Percentiles rank a stretch among this genome's conserved stretches.
These are phyloP conservation scores for Pilatotrama ljubarskyi DNA, from an alignment of 768 basidiomycete species.

Conservation along the genomic window DNA sequence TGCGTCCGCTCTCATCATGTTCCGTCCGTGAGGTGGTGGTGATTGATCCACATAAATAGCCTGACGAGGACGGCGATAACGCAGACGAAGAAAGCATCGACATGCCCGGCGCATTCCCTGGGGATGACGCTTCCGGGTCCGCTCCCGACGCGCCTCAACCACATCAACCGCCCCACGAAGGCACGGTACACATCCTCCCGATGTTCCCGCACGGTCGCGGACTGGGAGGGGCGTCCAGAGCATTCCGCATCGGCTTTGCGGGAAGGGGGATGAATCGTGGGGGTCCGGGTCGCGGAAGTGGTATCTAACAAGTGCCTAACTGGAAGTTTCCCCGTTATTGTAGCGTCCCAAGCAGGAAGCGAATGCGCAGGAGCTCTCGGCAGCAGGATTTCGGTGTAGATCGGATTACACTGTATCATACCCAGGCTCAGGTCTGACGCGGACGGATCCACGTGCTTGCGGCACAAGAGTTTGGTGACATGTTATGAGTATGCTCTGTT, in stretches of 20 bases:
- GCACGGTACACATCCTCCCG: constrained; percentile 15
- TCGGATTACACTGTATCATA: too few relatives aligned
- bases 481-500: too few relatives aligned
- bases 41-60: constrained; percentile 14
- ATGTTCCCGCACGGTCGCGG: constrained; percentile 12
- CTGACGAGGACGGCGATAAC: constrained; percentile 38
- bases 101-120: constrained; percentile 36
- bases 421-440: too few relatives aligned
- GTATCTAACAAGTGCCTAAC: too few relatives aligned
- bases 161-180: constrained; percentile 6
- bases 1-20: constrained; percentile 31
- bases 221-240: not conserved
- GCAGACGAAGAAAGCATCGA: constrained; percentile 15
- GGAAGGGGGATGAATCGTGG: constrained; percentile 35
- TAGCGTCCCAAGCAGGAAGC: too few relatives aligned
- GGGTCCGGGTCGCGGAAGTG: constrained; percentile 22
- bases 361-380: too few relatives aligned
- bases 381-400: too few relatives aligned
- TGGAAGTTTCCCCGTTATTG: too few relatives aligned
- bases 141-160: too few relatives aligned
- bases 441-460: too few relatives aligned
- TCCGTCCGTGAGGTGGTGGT: not conserved
- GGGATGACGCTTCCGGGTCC: not conserved
- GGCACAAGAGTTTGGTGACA: too few relatives aligned
- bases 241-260: constrained; percentile 60